Conservation (phyloP, 1,284 basidiomycete genomes). For the Thecaphora thlaspeos region DNA sequence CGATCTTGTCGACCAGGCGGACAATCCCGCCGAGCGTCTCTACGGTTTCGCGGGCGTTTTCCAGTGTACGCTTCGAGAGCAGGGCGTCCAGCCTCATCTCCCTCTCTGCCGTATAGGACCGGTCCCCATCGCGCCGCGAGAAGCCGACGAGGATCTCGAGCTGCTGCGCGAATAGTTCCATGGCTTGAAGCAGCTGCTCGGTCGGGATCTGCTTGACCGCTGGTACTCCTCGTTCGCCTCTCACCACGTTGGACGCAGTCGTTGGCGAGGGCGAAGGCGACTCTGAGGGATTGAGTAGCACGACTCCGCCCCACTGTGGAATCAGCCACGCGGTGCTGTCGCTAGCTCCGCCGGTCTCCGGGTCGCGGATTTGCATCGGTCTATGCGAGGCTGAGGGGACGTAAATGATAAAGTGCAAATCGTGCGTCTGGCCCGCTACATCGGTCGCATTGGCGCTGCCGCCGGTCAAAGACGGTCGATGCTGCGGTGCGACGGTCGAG, state of each 20-base stretch:
- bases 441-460: background rate
- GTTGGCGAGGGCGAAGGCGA: background rate
- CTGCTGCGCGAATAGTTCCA: constrained; percentile 73
- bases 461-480: background rate
- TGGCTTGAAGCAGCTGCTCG: constrained; percentile 63
- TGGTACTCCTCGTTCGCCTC: background rate
- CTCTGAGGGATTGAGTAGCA: constrained; percentile 66
- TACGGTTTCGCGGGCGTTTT: constrained; percentile 24
- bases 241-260: background rate
- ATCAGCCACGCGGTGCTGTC: constrained; percentile 70
- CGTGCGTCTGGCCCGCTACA: constrained; percentile 60
- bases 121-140: background rate
- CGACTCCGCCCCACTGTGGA: constrained; percentile 92
- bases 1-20: constrained; percentile 42
- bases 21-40: constrained; percentile 45
- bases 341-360: constrained; percentile 6
- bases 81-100: constrained; percentile 16
- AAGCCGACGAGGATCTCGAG: constrained; percentile 77
- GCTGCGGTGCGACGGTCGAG: constrained; percentile 21
- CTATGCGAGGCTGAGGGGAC: constrained; percentile 71
- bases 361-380: constrained; percentile 71
- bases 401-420: constrained; percentile 88
- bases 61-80: constrained; percentile 31
- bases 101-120: background rate
- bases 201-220: constrained; percentile 8